Evolutionary conservation across 495 filamentous ascomycete genomes (phyloP), one percentile per base, ranked within the genome.

Genomic region (Penicillium canariense): DNA sequence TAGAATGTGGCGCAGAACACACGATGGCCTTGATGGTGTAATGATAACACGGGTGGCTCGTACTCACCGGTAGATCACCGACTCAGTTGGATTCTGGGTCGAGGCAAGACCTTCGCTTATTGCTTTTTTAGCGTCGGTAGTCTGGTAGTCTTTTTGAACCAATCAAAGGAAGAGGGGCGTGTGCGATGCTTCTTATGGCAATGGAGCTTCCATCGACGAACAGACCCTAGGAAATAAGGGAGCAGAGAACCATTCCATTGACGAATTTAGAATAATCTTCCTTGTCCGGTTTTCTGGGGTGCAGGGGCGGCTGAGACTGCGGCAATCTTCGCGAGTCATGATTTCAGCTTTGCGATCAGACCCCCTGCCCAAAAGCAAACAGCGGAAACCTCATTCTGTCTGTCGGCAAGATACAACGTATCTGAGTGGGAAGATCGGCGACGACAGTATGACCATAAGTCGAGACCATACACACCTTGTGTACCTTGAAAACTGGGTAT

Each of bases 271-370:
- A 11, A 30, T 46, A 30, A 46, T 27, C 14, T 27, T 25, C 30
- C 23, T n/a, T 27, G 25, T 27, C 25, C n/a, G 28, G n/a, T n/a
- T 27, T 46, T 52, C 55, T 28, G 43, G 49, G 49, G 49, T 47
- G 34, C 34, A 50, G 34, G 11, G 44, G 26, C 34, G 55, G 48
- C 42, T 52, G 40, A 48, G 28, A 46, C 36, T 26, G 28, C 27
- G 6, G 20, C 43, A 57, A 39, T 42, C 35, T 57, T 42, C 43
- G 11, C 49, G 42, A 52, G 49, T 56, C 54, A 56, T 48, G 27
- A 30, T 46, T 25, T 25, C 8, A 46, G 43, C 25, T 46, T 25
- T 12, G 5, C 11, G 10, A n/a, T 8, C 20, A 42, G 20, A 25
- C 20, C 10, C 38, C 3, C 10, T n/a, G 20, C 14, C 38, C 20